Base-by-base conservation (phyloP, 2,329 filamentous ascomycete genomes). In the Esteya vermicola region DNA sequence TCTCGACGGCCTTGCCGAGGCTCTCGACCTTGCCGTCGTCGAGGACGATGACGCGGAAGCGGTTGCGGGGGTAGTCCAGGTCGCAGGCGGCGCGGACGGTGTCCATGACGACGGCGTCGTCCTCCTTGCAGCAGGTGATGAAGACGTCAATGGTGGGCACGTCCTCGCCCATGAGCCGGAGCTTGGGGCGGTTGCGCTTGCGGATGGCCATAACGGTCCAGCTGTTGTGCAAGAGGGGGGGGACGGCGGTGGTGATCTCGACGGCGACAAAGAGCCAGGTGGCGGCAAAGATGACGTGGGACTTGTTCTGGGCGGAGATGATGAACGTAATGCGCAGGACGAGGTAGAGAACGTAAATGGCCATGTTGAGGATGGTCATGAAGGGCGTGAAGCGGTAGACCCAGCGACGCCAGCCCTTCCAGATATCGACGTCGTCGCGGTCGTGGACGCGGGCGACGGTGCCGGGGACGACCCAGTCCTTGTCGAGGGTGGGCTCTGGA, bases 201-300 rank as follows among this genome's bases (percentile, higher is more conserved):
- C 73, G 72, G 46, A 74, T 54, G 1, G 69, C 65, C 57, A 65
- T 63, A 62, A 75, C 66, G 2, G 69, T 72, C 68, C 69, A 75
- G 28, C 64, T 57, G 48, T 72, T 71, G 57, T 75, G 70, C 58
- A 73, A 63, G 27, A 74, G 54, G 4, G 67, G 62, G 6, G 71
- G 72, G 39, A 73, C 60, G 6, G 68, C 66, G 8, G 67, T 62
- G n/a, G 59, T 56, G 30, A 72, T 52, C 49, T 75, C 71, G 42
- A 74, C 62, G 20, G 57, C 65, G 40, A 75, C 68, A 47, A 75
- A 75, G 7, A 72, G 50, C 71, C 71, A 75, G 3, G 71, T 71
- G 33, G 66, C 62, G 5, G 60, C 57, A 44, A 65, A 75, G 3
- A 56, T 57, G 19, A 56, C 51, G 4, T 51, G 36, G 4, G 56